Evolutionary conservation across 768 basidiomycete genomes (phyloP).

Genomic region (Basidioascus undulatus): DNA sequence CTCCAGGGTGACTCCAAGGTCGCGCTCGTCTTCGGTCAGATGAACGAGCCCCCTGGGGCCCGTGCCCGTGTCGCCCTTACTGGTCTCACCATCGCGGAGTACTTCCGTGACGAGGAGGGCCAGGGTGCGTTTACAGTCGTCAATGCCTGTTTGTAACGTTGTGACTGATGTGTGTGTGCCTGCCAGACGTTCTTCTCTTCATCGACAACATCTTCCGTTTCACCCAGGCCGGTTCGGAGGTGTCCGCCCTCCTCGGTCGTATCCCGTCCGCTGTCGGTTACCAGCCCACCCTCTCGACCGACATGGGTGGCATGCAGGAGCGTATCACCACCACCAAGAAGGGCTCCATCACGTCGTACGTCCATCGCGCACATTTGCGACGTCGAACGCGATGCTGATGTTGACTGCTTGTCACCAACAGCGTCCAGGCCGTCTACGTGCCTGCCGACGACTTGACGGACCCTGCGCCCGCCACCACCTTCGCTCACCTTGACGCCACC

Average conservation of each 20-base stretch:
- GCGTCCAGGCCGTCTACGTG: conserved; percentile 98
- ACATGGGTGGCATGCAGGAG: conserved; percentile 99
- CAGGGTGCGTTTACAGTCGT: too few species aligned
- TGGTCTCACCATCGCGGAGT: conserved; percentile 96
- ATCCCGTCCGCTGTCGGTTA: conserved; percentile 99
- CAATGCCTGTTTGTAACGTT: too few species aligned
- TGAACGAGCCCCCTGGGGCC: conserved; percentile 99
- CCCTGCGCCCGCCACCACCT: conserved; percentile 97
- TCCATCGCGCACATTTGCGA: too few species aligned
- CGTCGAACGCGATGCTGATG: too few species aligned
- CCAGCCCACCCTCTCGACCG: conserved; percentile 97
- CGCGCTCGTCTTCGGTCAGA: conserved; percentile 99
- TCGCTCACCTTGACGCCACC: conserved; percentile 99
- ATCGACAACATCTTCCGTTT: conserved; percentile 99
- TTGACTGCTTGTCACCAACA: too few species aligned
- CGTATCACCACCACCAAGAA: conserved; percentile 33
- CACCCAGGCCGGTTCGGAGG: conserved; percentile 99
- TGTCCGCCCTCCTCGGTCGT: conserved; percentile 98
- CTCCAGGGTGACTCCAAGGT: conserved; percentile 99
- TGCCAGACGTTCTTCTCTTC: conserved; percentile 99
- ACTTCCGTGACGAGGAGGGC: conserved; percentile 99
- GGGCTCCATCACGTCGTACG: too few species aligned
- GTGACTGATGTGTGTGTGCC: too few species aligned
- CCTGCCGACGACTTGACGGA: conserved; percentile 99
- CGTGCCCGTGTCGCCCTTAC: conserved; percentile 99